Evolutionary conservation across 257 asterid species (phyloP).

Genomic region (Nyctanthes arbortristis): DNA sequence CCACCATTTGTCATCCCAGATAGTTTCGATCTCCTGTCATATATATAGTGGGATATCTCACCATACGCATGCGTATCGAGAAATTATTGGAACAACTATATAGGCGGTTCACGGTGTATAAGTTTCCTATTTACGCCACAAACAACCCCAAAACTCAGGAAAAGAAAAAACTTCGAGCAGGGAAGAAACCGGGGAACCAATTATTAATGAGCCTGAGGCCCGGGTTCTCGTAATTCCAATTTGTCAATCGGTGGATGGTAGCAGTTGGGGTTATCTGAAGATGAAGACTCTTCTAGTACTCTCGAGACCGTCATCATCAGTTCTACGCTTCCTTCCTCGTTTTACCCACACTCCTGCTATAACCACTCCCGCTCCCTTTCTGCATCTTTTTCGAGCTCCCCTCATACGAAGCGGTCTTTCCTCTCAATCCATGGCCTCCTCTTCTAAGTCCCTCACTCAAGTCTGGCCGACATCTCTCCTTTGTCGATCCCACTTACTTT

Average conservation of each 20-base stretch:
- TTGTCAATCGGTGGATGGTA: not conserved
- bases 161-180: too few relatives aligned
- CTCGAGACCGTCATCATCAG: slow-evolving; percentile 20
- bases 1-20: too few relatives aligned
- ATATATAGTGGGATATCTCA: too few relatives aligned
- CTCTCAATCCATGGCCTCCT: slow-evolving; percentile 33
- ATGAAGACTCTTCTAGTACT: slow-evolving; percentile 25
- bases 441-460: slow-evolving; percentile 24
- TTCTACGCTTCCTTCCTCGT: slow-evolving; percentile 18
- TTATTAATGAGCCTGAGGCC: too few relatives aligned
- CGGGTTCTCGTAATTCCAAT: too few relatives aligned
- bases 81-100: too few relatives aligned
- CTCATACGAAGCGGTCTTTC: slow-evolving; percentile 10
- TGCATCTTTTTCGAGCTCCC: not conserved
- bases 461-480: not conserved
- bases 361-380: not conserved
- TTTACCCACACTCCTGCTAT: slow-evolving; percentile 8
- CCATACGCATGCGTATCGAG: too few relatives aligned
- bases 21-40: too few relatives aligned
- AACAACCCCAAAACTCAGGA: too few relatives aligned
- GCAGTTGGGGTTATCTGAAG: not conserved
- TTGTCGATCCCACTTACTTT: not conserved
- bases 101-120: too few relatives aligned
- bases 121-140: too few relatives aligned
- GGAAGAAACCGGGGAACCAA: too few relatives aligned